Evolutionary conservation across 169 alveolate genomes (phyloP).

Genomic region (Plasmodium cynomolgi): DNA sequence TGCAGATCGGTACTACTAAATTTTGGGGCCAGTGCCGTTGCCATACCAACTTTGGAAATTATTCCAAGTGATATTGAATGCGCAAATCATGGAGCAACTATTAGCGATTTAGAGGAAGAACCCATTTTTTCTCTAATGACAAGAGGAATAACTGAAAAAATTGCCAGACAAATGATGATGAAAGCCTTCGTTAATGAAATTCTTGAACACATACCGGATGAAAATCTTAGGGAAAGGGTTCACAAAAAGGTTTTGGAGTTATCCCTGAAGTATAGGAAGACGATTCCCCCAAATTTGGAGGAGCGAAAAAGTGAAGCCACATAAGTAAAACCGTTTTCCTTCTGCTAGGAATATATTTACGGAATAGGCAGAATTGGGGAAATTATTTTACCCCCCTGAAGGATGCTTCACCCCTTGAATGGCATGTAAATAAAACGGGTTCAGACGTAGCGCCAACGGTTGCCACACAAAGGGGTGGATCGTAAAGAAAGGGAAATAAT

Average conservation of each 20-base stretch:
- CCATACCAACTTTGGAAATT: slow-evolving; percentile 80
- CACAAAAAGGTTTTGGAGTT: slow-evolving; percentile 32
- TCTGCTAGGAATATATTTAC: background rate
- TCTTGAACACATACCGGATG: slow-evolving; percentile 65
- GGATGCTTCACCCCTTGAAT: background rate
- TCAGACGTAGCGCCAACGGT: background rate
- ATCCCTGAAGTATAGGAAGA: slow-evolving; percentile 32
- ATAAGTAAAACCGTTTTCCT: background rate
- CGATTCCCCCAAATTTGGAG: background rate
- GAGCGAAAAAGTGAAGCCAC: background rate
- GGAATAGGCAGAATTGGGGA: background rate
- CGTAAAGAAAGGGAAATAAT: background rate
- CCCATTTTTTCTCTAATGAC: slow-evolving; percentile 79
- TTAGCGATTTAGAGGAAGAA: slow-evolving; percentile 80
- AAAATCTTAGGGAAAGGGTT: slow-evolving; percentile 48
- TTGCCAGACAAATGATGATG: slow-evolving; percentile 77
- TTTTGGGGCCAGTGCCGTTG: slow-evolving; percentile 80
- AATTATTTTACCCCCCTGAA: background rate
- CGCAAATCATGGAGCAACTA: slow-evolving; percentile 82
- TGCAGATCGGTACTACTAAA: slow-evolving; percentile 77
- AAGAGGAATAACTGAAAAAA: slow-evolving; percentile 74
- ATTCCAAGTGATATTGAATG: slow-evolving; percentile 78
- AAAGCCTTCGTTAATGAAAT: slow-evolving; percentile 75
- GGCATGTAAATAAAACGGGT: background rate
- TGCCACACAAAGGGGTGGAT: background rate